Evolutionary conservation across 495 filamentous ascomycete genomes (phyloP).

Genomic region (Penicillium silybi): DNA sequence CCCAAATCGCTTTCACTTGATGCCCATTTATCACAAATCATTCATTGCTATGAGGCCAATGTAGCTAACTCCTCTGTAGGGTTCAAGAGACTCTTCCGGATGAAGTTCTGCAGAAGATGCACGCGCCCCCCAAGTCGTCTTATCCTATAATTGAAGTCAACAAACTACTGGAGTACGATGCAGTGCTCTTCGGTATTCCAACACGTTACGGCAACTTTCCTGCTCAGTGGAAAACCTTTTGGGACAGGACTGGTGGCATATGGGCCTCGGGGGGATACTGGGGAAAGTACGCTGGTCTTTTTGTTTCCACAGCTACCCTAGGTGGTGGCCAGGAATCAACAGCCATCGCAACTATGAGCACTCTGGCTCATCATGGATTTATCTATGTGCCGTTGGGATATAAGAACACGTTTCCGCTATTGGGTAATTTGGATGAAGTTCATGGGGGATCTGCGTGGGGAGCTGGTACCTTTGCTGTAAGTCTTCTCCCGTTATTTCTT

Average conservation of each 20-base stretch:
- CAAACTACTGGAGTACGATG: constrained; percentile 73
- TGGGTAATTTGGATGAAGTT: constrained; percentile 67
- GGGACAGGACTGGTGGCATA: constrained; percentile 73
- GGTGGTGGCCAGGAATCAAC: constrained; percentile 96
- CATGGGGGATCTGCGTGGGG: constrained; percentile 90
- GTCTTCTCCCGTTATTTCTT: too few relatives aligned
- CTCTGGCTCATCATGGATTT: constrained; percentile 87
- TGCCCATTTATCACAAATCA: too few relatives aligned
- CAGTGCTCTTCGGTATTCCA: constrained; percentile 89
- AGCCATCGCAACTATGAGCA: constrained; percentile 76
- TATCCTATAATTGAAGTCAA: constrained; percentile 64
- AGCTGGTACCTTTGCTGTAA: constrained; percentile 83
- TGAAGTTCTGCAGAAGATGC: constrained; percentile 81
- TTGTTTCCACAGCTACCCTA: constrained; percentile 73
- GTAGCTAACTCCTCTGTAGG: constrained; percentile 34
- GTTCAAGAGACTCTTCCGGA: constrained; percentile 79
- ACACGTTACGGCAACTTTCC: constrained; percentile 99
- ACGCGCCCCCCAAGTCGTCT: constrained; percentile 73
- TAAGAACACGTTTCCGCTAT: constrained; percentile 64
- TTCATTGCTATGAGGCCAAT: not conserved
- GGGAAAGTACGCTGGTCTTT: constrained; percentile 89
- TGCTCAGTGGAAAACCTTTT: constrained; percentile 90
- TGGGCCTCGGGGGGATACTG: constrained; percentile 69
- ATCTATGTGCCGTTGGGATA: constrained; percentile 94
- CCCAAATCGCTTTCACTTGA: too few relatives aligned